Conservation (phyloP, 2,329 filamentous ascomycete genomes). For the Aspergillus bombycis region DNA sequence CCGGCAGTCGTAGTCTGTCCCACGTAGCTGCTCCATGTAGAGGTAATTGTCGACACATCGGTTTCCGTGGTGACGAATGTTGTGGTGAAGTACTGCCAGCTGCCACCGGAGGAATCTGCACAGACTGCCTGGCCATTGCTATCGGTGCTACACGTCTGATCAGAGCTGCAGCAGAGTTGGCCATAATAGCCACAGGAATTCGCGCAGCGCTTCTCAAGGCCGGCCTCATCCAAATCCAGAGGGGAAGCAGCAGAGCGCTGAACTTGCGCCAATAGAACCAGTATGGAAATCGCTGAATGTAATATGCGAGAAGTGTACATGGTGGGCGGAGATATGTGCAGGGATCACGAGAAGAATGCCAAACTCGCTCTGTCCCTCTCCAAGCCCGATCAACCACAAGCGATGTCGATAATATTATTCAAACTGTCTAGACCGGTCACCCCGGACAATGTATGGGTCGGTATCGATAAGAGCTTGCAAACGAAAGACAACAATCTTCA, state of each 20-base stretch:
- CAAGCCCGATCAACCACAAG: not conserved
- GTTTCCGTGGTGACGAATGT: slow-evolving; percentile 58
- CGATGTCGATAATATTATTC: not conserved
- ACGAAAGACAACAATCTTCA: slow-evolving; percentile 1
- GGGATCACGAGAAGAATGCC: slow-evolving; percentile 5
- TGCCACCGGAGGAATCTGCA: slow-evolving; percentile 33
- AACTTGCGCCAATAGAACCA: slow-evolving; percentile 30
- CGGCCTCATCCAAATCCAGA: slow-evolving; percentile 27
- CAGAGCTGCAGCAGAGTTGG: slow-evolving; percentile 54
- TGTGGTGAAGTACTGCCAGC: slow-evolving; percentile 62
- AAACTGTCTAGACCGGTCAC: not conserved
- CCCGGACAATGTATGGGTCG: not conserved
- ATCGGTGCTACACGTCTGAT: slow-evolving; percentile 55
- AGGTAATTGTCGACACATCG: slow-evolving; percentile 56
- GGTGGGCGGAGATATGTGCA: slow-evolving; percentile 17
- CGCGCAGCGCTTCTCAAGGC: slow-evolving; percentile 44
- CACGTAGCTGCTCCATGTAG: slow-evolving; percentile 53
- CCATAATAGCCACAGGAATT: slow-evolving; percentile 57
- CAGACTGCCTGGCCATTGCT: slow-evolving; percentile 54
- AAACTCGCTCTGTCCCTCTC: not conserved
- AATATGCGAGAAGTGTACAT: slow-evolving; percentile 35
- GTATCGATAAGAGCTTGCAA: slow-evolving; percentile 4
- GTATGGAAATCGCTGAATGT: slow-evolving; percentile 29
- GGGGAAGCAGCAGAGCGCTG: slow-evolving; percentile 34
- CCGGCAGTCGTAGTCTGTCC: slow-evolving; percentile 25